phyloP scores from a whole-genome alignment of 371 early-diverging fungal species.

The Umbelopsis sp. region DNA sequence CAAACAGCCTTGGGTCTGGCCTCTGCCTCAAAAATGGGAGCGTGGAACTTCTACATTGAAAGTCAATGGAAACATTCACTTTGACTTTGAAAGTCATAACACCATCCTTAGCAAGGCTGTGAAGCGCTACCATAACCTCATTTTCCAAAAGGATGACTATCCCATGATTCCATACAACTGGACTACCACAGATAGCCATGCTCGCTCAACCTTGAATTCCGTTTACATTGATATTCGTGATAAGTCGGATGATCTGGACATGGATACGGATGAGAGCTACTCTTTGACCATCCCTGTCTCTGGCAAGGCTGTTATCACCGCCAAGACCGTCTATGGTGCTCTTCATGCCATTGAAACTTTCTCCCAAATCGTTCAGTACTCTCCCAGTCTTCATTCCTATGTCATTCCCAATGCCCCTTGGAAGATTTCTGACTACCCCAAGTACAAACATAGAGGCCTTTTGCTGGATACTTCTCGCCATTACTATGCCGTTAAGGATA shows the following conservation, averaged over 20 bases:
- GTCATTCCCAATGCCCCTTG: conserved; percentile 49
- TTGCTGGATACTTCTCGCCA: conserved; percentile 67
- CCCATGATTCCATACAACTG: conserved; percentile 40
- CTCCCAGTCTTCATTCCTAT: conserved; percentile 14
- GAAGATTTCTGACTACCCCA: conserved; percentile 58
- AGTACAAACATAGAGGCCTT: conserved; percentile 63
- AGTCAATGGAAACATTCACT: conserved; percentile 24
- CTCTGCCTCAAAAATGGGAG: conserved; percentile 36
- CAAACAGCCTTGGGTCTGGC: conserved; percentile 36
- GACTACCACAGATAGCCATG: conserved; percentile 30
- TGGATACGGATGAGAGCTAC: conserved; percentile 60
- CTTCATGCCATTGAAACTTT: conserved; percentile 66
- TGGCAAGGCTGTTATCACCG: conserved; percentile 43
- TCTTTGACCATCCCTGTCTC: conserved; percentile 48
- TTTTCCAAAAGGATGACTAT: conserved; percentile 33
- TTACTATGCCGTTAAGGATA: conserved; percentile 54
- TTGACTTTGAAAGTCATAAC: conserved; percentile 26
- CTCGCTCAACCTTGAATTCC: conserved; percentile 23
- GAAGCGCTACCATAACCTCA: conserved; percentile 31
- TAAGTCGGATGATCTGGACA: conserved; percentile 29
- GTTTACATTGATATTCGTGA: conserved; percentile 27
- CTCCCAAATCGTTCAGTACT: conserved; percentile 55
- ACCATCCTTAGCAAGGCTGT: conserved; percentile 30
- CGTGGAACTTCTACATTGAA: conserved; percentile 30
- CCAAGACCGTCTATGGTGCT: conserved; percentile 66